Evolutionary conservation across 768 basidiomycete species (phyloP), one percentile per base, ranked within the genome.

Genomic region (Boletus tylopilopsis): DNA sequence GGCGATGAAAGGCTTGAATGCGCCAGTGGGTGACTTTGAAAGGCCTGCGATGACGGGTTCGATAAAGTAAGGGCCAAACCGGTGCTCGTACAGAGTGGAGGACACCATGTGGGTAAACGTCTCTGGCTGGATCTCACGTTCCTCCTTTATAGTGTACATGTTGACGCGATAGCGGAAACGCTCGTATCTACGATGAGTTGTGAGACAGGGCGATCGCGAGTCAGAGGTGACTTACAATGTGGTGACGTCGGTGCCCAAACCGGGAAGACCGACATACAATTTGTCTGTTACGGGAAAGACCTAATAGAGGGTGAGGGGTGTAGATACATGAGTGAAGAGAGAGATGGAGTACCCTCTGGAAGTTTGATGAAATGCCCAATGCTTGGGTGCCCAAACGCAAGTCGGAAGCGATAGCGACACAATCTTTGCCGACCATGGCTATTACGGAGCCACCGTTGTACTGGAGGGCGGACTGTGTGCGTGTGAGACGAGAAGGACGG

Each of bases 101-200:
- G 90, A 92, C 53, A 97, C 87, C 55, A 99, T 85, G 64, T 94
- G 93, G 23, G 93, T 88, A 70, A 98, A 97, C 7, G 93, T 92
- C 75, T 94, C 86, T 37, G 96, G 96, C 58, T 91, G 85, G 61
- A 99, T 96, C 64, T 95, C 87, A 55, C 95, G 83, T 66, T 96
- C 95, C 71, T 99, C 95, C 71, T 99, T 99, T 78, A 99, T 97
- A 27, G 91, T 90, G 72, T 97, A 98, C 91, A 98, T 94, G 75
- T 99, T 99, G 50, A 95, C 87, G 57, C 94, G 80, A 72, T 87
- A 94, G 45, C 96, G 85, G 64, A 98, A 87, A 34, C 83, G 81
- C 69, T 98, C 95, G 58, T 83, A 86, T 50, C 94, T 96, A 45
- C 23, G 41, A 35, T 53, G 34, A 38, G 39, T n/a, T n/a, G n/a